Evolutionary conservation across 768 basidiomycete species (phyloP).

Genomic region (Filobasidium floriforme): DNA sequence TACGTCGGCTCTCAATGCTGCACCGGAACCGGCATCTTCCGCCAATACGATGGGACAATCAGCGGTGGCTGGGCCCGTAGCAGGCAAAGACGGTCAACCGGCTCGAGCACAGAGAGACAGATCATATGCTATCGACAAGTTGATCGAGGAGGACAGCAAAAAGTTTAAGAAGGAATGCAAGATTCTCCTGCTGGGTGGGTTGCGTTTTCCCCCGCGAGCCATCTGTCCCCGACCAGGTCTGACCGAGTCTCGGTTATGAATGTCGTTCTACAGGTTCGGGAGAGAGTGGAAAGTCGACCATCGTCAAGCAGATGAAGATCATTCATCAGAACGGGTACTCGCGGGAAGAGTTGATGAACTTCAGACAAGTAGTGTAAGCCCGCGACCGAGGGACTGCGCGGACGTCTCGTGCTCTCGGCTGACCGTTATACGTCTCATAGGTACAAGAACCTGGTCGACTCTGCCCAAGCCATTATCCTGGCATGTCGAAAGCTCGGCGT

Average conservation of each 20-base stretch:
- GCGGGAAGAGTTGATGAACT: slow-evolving; percentile 64
- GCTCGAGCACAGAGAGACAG: slow-evolving; percentile 29
- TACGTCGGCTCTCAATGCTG: neutral
- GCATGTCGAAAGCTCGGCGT: slow-evolving; percentile 80
- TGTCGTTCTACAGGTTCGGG: slow-evolving; percentile 62
- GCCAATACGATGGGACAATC: neutral
- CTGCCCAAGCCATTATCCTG: slow-evolving; percentile 72
- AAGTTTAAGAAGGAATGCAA: slow-evolving; percentile 82
- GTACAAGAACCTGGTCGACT: slow-evolving; percentile 65
- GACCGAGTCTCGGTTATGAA: neutral
- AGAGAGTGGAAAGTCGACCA: slow-evolving; percentile 89
- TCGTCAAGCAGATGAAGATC: slow-evolving; percentile 99
- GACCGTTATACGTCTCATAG: slow-evolving; percentile 12
- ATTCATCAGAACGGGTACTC: slow-evolving; percentile 90
- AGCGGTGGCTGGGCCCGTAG: neutral
- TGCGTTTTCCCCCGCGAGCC: neutral
- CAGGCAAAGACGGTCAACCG: neutral
- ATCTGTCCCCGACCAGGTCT: neutral
- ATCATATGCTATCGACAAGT: slow-evolving; percentile 59
- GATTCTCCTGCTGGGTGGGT: slow-evolving; percentile 79
- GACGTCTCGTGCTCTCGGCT: neutral
- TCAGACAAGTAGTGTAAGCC: slow-evolving; percentile 68
- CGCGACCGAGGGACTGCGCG: neutral
- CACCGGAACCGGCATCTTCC: neutral
- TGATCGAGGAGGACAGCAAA: slow-evolving; percentile 76